Conservation (phyloP, 495 filamentous ascomycete species). For the Penicillium longicatenatum region DNA sequence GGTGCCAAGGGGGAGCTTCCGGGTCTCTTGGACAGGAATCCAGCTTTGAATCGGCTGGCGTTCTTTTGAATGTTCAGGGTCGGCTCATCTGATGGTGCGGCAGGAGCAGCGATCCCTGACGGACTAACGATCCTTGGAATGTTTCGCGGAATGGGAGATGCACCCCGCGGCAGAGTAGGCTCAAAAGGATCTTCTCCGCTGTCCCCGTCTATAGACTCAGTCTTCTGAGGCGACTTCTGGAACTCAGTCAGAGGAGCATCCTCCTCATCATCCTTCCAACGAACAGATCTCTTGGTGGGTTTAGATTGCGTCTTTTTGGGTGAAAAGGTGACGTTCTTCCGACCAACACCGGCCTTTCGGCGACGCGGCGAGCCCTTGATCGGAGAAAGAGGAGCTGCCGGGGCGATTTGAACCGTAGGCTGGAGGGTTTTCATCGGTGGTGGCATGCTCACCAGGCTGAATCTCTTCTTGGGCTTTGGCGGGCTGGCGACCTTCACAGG, state of each 20-base stretch:
- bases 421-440: conserved; percentile 22
- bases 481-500: conserved; percentile 66
- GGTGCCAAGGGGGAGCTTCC: conserved; percentile 63
- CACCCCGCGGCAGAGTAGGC: conserved; percentile 35
- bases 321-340: conserved; percentile 81
- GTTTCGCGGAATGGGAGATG: conserved; percentile 49
- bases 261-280: conserved; percentile 90
- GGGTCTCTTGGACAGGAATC: conserved; percentile 78
- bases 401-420: conserved; percentile 36
- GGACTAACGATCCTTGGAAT: conserved; percentile 44
- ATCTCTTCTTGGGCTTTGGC: conserved; percentile 71
- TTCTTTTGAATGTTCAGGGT: conserved; percentile 52
- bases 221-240: conserved; percentile 78
- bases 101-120: conserved; percentile 30
- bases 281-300: conserved; percentile 69
- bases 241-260: conserved; percentile 86
- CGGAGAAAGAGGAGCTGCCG: conserved; percentile 51
- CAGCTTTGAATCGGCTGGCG: conserved; percentile 83
- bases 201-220: conserved; percentile 46
- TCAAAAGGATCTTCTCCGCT: conserved; percentile 46
- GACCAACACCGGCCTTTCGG: conserved; percentile 65
- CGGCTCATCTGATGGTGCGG: conserved; percentile 33
- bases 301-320: conserved; percentile 75
- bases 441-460: conserved; percentile 46
- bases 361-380: conserved; percentile 78